These are phyloP conservation scores for Marasmius tenuissimus DNA, from an alignment of 1,284 basidiomycete species.

Conservation along the genomic window DNA sequence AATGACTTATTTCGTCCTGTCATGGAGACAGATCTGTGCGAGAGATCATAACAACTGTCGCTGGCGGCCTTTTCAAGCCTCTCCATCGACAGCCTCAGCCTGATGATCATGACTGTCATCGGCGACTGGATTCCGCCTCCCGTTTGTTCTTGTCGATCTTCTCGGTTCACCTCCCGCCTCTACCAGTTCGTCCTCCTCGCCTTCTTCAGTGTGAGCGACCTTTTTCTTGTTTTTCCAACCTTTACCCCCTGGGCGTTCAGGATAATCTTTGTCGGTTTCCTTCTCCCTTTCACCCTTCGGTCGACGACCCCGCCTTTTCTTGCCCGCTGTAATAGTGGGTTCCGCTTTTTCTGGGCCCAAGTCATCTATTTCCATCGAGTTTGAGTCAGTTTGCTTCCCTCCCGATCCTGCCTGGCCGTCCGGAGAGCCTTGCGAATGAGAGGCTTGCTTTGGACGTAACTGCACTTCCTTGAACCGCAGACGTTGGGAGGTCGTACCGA, in stretches of 20 bases:
- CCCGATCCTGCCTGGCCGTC: background rate
- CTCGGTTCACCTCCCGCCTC: background rate
- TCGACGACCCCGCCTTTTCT: background rate
- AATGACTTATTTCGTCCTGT: no score
- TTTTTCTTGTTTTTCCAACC: background rate
- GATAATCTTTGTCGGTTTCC: background rate
- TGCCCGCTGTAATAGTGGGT: background rate
- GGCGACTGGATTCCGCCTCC: background rate
- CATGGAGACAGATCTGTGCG: no score
- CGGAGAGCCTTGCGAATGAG: background rate
- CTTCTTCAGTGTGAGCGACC: conserved; percentile 2
- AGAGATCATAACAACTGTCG: no score
- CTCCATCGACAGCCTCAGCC: background rate
- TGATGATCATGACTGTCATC: background rate
- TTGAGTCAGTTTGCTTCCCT: no score
- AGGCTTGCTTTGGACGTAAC: conserved; percentile 39
- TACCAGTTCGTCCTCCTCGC: conserved; percentile 9
- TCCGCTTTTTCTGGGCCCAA: background rate
- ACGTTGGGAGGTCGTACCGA: conserved; percentile 59
- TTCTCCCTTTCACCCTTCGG: background rate
- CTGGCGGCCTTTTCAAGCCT: background rate
- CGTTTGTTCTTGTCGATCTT: background rate
- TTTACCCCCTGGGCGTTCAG: background rate
- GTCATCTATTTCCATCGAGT: no score
- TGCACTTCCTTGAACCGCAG: conserved; percentile 66